Evolutionary conservation across 805 yeast species (phyloP), one percentile per base, ranked within the genome.

Genomic region (Candida methanosorbosa): DNA sequence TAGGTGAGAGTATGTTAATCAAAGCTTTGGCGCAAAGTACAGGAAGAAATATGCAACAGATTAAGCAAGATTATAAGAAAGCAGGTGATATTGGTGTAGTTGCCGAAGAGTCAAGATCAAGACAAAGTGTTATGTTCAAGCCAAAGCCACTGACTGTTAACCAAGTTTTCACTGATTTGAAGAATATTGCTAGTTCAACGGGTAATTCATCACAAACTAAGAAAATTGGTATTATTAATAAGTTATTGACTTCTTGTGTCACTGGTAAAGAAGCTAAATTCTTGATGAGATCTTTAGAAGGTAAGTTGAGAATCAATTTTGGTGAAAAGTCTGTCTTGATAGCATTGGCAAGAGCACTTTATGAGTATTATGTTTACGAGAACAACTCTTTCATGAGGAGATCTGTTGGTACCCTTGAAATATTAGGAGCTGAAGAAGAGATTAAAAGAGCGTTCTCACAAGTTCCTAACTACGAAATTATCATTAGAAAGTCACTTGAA

Each of bases 321-420:
- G 97, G 97, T 0, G 97, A 90, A 46, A 90, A 90, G 52, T 81
- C 95, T 0, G 95, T 92, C 0, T 64, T 90, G 30, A 73, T 81
- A 2, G 80, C 94, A 0, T 61, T 92, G 30, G 82, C 96, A 0
- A 92, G 85, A 50, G 94, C 97, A 0, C 71, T 88, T 41, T 67
- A 78, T 2, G 68, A 70, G 14, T 72, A 66, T 55, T 56, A 56
- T 17, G 41, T 46, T 7, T 50, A 58, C 16, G 35, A 40, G 9
- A 11, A 17, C 14, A 44, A 53, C 1, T 47, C 50, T 5, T 61
- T 44, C 8, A 52, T 52, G 15, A 47, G 41, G 16, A 46, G 43
- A 19, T 50, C 52, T 23, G 30, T 49, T 4, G 30, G 2, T 44
- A 64, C 69, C 5, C 78, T 75, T 6, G 44, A 61, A 9, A 52